A percentile compares a stretch with the other conserved stretches of the same genome.
Evolutionary conservation across 2,329 filamentous ascomycete genomes (phyloP).

Genomic region (Gyromitra esculenta): DNA sequence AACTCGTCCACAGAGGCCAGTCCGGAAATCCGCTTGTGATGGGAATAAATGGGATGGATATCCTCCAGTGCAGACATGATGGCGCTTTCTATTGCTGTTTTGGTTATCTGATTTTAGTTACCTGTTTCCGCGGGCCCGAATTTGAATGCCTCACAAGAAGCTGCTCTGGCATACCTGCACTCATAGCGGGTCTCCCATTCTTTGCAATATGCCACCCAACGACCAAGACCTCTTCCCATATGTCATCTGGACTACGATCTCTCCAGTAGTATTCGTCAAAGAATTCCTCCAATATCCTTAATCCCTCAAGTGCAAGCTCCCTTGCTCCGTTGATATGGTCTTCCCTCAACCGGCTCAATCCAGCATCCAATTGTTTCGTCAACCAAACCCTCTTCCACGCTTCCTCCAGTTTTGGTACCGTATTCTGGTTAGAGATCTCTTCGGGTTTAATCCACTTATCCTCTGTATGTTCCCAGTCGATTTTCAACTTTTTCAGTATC

Average conservation of each 20-base stretch:
- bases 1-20: conserved; percentile 8
- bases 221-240: conserved; percentile 39
- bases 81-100: conserved; percentile 26
- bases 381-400: conserved; percentile 32
- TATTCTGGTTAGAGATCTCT: conserved; percentile 16
- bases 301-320: conserved; percentile 25
- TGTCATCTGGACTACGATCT: conserved; percentile 5
- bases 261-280: conserved; percentile 33
- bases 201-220: conserved; percentile 37
- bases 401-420: conserved; percentile 29
- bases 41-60: conserved; percentile 14
- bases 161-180: conserved; percentile 20
- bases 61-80: conserved; percentile 17
- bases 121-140: not conserved
- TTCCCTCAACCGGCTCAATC: conserved; percentile 11
- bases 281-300: not conserved
- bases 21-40: not conserved
- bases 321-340: conserved; percentile 18
- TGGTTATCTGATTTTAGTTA: not conserved
- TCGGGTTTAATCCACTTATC: conserved; percentile 30
- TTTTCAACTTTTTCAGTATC: conserved; percentile 17
- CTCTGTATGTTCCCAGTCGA: conserved; percentile 29
- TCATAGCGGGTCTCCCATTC: conserved; percentile 27
- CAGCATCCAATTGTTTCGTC: conserved; percentile 5
- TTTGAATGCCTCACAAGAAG: not conserved